Percentiles rank a stretch among this genome's conserved stretches.
These are phyloP conservation scores for Phytophthora nicotianae DNA, from an alignment of 352 stramenopile species.

Conservation along the genomic window DNA sequence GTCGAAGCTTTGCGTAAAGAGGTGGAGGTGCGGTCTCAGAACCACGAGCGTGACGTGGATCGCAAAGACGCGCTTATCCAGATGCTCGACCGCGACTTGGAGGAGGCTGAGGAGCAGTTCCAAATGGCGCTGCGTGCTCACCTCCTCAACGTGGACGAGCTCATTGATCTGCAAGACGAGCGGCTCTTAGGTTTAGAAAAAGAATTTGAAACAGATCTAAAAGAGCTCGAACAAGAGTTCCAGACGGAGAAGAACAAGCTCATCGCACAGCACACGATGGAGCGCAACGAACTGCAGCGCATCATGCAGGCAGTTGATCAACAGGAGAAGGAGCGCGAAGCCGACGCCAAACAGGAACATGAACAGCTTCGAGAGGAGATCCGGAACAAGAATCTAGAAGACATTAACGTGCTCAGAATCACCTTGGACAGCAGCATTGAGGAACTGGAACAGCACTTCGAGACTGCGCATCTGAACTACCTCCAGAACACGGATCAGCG, in stretches of 20 bases:
- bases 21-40: conserved; percentile 92
- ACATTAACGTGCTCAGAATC: conserved; percentile 94
- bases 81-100: conserved; percentile 94
- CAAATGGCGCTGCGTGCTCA: conserved; percentile 90
- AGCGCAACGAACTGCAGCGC: conserved; percentile 80
- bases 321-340: conserved; percentile 82
- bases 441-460: conserved; percentile 95
- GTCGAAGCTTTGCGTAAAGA: conserved; percentile 91
- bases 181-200: conserved; percentile 89
- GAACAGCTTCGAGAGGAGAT: conserved; percentile 94
- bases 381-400: conserved; percentile 94
- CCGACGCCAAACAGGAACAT: conserved; percentile 76
- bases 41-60: conserved; percentile 96
- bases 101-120: conserved; percentile 94
- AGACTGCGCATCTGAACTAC: conserved; percentile 92
- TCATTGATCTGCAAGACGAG: conserved; percentile 92
- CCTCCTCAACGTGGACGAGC: conserved; percentile 90
- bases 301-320: conserved; percentile 90
- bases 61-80: conserved; percentile 95
- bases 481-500: conserved; percentile 94
- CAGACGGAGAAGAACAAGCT: conserved; percentile 86
- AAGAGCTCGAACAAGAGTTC: conserved; percentile 86
- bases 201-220: conserved; percentile 90
- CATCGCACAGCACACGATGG: conserved; percentile 59
- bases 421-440: conserved; percentile 94